Conservation (phyloP, 2,329 filamentous ascomycete genomes). For the Colletotrichum caudatum region DNA sequence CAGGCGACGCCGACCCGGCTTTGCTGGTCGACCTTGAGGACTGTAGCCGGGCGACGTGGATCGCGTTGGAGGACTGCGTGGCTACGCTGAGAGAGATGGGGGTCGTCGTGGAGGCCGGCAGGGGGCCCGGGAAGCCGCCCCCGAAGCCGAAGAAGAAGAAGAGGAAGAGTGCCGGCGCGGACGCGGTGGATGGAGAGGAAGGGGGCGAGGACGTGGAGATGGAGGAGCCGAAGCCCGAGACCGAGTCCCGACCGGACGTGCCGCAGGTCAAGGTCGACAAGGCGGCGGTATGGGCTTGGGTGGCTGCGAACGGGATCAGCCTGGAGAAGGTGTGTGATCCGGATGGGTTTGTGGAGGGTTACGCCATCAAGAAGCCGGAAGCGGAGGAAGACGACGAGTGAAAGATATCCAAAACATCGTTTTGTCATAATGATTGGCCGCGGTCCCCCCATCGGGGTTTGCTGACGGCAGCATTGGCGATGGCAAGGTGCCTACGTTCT, state of each 20-base stretch:
- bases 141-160: slow-evolving; percentile 25
- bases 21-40: slow-evolving; percentile 74
- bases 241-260: slow-evolving; percentile 50
- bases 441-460: background rate
- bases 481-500: background rate
- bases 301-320: slow-evolving; percentile 70
- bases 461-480: background rate
- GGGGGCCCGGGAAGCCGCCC: slow-evolving; percentile 55
- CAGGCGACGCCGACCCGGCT: slow-evolving; percentile 1
- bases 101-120: slow-evolving; percentile 70
- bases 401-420: background rate
- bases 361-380: slow-evolving; percentile 62
- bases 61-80: slow-evolving; percentile 86
- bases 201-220: slow-evolving; percentile 44
- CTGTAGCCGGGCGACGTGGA: slow-evolving; percentile 84
- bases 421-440: background rate
- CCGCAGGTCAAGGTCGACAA: slow-evolving; percentile 65
- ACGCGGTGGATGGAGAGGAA: slow-evolving; percentile 41
- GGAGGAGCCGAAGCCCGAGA: slow-evolving; percentile 46
- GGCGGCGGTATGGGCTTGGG: slow-evolving; percentile 74
- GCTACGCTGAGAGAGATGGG: slow-evolving; percentile 84
- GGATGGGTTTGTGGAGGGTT: slow-evolving; percentile 78
- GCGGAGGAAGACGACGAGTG: slow-evolving; percentile 50
- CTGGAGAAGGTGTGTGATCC: slow-evolving; percentile 77
- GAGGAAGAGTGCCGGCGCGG: slow-evolving; percentile 32